Evolutionary conservation across 257 asterid species (phyloP).

Genomic region (Nicotiana tabacum): DNA sequence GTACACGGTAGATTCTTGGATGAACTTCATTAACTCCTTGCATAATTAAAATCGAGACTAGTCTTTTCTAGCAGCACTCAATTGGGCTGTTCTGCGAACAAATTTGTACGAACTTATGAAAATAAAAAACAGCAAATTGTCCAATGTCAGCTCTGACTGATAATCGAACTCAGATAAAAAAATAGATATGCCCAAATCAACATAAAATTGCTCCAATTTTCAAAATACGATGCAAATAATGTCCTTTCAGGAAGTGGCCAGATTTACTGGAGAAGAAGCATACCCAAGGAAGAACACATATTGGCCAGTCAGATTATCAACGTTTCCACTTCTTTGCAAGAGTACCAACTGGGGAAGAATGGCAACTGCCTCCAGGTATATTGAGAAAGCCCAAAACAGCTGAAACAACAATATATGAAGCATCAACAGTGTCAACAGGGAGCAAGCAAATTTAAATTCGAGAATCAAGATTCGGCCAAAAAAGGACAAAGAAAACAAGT

Average conservation of each 20-base stretch:
- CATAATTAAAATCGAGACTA: background rate
- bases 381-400: conserved; percentile 88
- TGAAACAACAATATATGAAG: conserved; percentile 20
- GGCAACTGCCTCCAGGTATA: conserved; percentile 74
- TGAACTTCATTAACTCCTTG: background rate
- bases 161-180: background rate
- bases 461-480: background rate
- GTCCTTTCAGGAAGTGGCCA: background rate
- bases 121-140: background rate
- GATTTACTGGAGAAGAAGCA: conserved; percentile 17
- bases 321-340: conserved; percentile 97
- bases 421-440: background rate
- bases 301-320: conserved; percentile 93
- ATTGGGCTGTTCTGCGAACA: background rate
- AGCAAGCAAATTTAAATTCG: background rate
- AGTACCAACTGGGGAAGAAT: conserved; percentile 90
- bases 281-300: conserved; percentile 94
- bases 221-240: background rate
- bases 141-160: background rate
- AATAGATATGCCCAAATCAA: background rate
- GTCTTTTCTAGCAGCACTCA: background rate
- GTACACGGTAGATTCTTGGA: background rate
- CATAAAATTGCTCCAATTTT: background rate
- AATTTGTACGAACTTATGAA: background rate
- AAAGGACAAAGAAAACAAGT: background rate